Percentiles rank a stretch among this genome's conserved stretches.
These are phyloP conservation scores for Rhizopus sp. DNA, from an alignment of 371 early-diverging fungal species.

Conservation along the genomic window DNA sequence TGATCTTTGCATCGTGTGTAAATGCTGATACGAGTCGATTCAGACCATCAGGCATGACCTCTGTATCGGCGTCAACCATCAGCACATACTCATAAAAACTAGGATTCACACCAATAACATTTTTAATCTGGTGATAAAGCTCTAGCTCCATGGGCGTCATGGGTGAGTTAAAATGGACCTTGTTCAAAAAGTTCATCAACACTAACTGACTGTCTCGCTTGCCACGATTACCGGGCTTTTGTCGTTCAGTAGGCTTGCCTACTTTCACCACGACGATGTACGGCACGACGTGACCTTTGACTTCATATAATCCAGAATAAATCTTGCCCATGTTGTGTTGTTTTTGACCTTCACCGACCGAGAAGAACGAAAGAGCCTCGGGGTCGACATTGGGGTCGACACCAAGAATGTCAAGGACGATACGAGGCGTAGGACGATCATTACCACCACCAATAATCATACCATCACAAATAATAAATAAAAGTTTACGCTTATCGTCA, in stretches of 20 bases:
- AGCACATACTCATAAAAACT: slow-evolving; percentile 66
- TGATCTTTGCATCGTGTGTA: slow-evolving; percentile 73
- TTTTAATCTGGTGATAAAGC: slow-evolving; percentile 86
- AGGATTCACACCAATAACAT: slow-evolving; percentile 84
- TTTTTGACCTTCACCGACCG: slow-evolving; percentile 83
- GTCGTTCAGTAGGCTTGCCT: slow-evolving; percentile 70
- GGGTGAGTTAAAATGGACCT: slow-evolving; percentile 69
- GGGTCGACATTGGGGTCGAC: slow-evolving; percentile 81
- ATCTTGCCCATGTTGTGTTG: slow-evolving; percentile 91
- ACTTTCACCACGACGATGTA: slow-evolving; percentile 85
- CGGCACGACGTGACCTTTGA: slow-evolving; percentile 80
- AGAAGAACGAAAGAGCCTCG: slow-evolving; percentile 83
- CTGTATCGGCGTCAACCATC: slow-evolving; percentile 72
- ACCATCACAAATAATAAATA: slow-evolving; percentile 84
- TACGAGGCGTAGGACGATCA: slow-evolving; percentile 87
- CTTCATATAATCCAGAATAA: slow-evolving; percentile 86
- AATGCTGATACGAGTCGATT: slow-evolving; percentile 67
- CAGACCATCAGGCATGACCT: slow-evolving; percentile 64
- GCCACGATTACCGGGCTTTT: slow-evolving; percentile 85
- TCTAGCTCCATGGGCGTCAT: slow-evolving; percentile 92
- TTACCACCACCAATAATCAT: slow-evolving; percentile 91
- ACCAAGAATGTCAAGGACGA: slow-evolving; percentile 83
- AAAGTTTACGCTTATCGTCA: slow-evolving; percentile 70
- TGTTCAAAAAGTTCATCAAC: slow-evolving; percentile 79
- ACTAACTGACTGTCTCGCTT: slow-evolving; percentile 87